Evolutionary conservation across 2,329 filamentous ascomycete species (phyloP).

Genomic region (Ophiognomonia clavigignenti-juglandacearum): DNA sequence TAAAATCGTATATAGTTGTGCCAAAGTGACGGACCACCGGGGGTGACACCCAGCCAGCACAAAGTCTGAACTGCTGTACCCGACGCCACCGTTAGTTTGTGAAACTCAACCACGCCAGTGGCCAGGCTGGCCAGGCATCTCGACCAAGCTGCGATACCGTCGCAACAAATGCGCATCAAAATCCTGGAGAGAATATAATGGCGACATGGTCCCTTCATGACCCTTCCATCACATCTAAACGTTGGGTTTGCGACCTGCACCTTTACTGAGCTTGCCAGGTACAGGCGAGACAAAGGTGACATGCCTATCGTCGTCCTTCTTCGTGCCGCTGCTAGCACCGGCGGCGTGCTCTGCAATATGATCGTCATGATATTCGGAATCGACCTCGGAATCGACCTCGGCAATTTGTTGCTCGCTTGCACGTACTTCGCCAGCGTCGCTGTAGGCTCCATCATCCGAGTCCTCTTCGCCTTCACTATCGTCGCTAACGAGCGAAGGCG

Average conservation of each 20-base stretch:
- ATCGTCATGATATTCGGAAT: constrained; percentile 48
- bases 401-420: too few species aligned
- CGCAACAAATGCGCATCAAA: not conserved
- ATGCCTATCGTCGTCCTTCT: constrained; percentile 51
- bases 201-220: not conserved
- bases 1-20: too few species aligned
- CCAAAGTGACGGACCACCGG: too few species aligned
- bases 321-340: constrained; percentile 32
- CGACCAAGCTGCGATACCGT: too few species aligned
- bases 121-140: too few species aligned
- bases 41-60: too few species aligned
- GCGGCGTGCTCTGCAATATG: constrained; percentile 37
- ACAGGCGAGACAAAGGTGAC: constrained; percentile 52
- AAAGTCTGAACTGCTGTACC: too few species aligned
- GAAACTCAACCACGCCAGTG: too few species aligned
- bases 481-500: constrained; percentile 75
- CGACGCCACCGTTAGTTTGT: too few species aligned
- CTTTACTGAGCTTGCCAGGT: constrained; percentile 23
- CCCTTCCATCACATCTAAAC: not conserved
- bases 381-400: constrained; percentile 60
- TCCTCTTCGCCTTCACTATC: constrained; percentile 77
- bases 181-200: not conserved
- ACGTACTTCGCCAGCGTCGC: constrained; percentile 45
- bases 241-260: constrained; percentile 13
- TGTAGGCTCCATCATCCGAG: constrained; percentile 58